Evolutionary conservation across 441 rosid genomes (phyloP), one percentile per base, ranked within the genome.

Genomic region (Jatropha podagrica): DNA sequence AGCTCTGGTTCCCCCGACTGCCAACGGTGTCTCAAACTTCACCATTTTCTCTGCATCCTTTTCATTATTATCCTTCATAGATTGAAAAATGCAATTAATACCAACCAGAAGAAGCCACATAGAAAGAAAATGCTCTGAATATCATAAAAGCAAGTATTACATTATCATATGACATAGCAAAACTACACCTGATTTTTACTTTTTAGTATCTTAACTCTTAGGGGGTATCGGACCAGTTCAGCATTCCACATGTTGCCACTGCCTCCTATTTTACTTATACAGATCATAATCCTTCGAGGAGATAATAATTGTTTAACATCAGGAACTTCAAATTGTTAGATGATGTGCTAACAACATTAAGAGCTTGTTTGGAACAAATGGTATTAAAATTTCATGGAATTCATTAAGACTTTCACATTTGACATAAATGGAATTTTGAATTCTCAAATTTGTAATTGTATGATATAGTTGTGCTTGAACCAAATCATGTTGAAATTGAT

Each of bases 1-100:
- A 59, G 90, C 92, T 80, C 97, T 83, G 11, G 92, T 88, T 78
- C 94, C 97, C 17, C 92, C 97, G 61, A 80, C 81, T 20, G 71
- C 37, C 63, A 81, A 80, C 77, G 87, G 85, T 60, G 89, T 44
- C 81, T 89, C 96, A 68, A 79, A 82, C 85, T 85, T 86, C 49
- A 83, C 65, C 70, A 84, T 58, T 71, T 85, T 78, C 76, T 81
- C 83, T 15, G 71, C 83, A 77, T 81, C 86, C 77, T 75, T 84
- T 70, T 81, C 88, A 62, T 44, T 78, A 63, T 85, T 86, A 72
- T 80, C 99, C 96, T 95, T 86, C 86, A 90, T 74, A 83, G 82
- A 58, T 84, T 46, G 77, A 82, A 75, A 82, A 68, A 82, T 62
- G 78, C 77, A 78, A 85, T 86, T 73, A 89, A 73, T 61, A 77